A percentile compares a stretch with the other conserved stretches of the same genome.
These are phyloP conservation scores for Silene conica DNA, from an alignment of 148 eudicot genomes.

Conservation along the genomic window DNA sequence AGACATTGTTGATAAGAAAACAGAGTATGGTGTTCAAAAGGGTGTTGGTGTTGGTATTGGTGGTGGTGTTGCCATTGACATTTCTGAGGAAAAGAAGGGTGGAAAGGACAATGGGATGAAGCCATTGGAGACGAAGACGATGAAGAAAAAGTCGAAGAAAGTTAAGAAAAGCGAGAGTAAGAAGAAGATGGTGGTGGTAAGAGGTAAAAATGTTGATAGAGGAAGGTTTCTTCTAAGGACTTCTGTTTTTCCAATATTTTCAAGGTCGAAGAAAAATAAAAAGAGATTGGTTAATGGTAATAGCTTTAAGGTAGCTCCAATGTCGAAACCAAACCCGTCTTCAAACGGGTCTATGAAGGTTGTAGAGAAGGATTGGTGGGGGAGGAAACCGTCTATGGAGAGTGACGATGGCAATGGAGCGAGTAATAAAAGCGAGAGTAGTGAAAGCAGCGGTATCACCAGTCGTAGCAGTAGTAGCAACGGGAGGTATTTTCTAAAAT, in stretches of 20 bases:
- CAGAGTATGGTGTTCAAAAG: slow-evolving; percentile 16
- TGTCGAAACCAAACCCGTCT: slow-evolving; percentile 23
- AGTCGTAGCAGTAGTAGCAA: slow-evolving; percentile 29
- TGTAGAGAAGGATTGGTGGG: slow-evolving; percentile 75
- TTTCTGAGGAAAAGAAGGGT: slow-evolving; percentile 25
- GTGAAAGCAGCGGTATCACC: slow-evolving; percentile 20
- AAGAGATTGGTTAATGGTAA: slow-evolving; percentile 25
- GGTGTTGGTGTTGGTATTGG: slow-evolving; percentile 7
- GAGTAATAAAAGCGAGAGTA: slow-evolving; percentile 22
- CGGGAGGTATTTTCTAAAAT: slow-evolving; percentile 24
- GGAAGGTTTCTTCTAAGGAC: slow-evolving; percentile 58
- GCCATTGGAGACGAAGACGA: slow-evolving; percentile 14
- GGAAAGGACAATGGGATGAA: neutral
- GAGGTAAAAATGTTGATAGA: slow-evolving; percentile 41
- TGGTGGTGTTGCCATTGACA: neutral
- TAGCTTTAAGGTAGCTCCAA: slow-evolving; percentile 45
- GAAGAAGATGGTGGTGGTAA: slow-evolving; percentile 33
- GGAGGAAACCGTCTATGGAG: slow-evolving; percentile 42
- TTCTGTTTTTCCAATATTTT: slow-evolving; percentile 52
- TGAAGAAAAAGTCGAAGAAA: slow-evolving; percentile 38
- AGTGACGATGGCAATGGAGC: slow-evolving; percentile 31
- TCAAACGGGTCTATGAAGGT: slow-evolving; percentile 18
- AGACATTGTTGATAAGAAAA: slow-evolving; percentile 57
- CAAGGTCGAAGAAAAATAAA: slow-evolving; percentile 36
- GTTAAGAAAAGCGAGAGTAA: slow-evolving; percentile 44